These are phyloP conservation scores for Exsudoporus frostii DNA, from an alignment of 768 basidiomycete genomes.

Conservation along the genomic window DNA sequence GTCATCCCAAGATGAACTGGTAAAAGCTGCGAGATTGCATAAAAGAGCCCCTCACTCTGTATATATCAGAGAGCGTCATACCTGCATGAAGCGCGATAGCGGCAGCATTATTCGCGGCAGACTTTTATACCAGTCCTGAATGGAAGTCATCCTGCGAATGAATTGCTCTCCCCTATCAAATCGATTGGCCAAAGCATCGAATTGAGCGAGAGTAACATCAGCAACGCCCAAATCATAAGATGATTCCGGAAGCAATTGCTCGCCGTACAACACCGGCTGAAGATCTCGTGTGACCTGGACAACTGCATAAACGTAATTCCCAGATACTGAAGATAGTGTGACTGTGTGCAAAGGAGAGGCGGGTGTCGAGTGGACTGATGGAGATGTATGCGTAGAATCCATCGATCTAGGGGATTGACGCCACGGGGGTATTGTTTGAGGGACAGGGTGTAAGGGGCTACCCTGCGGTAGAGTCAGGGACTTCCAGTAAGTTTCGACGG, in stretches of 20 bases:
- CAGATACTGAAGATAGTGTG: constrained; percentile 86
- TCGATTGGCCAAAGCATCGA: constrained; percentile 58
- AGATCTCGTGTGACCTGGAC: constrained; percentile 92
- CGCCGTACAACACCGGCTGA: constrained; percentile 80
- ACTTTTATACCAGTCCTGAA: constrained; percentile 45
- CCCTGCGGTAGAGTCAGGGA: constrained; percentile 44
- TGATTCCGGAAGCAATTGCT: constrained; percentile 71
- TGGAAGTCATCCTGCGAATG: constrained; percentile 29
- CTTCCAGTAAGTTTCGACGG: constrained; percentile 99
- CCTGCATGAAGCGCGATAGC: constrained; percentile 73
- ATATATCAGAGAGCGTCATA: constrained; percentile 32
- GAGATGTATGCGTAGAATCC: constrained; percentile 66
- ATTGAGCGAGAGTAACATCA: constrained; percentile 83
- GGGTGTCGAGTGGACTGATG: constrained; percentile 55
- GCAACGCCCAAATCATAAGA: constrained; percentile 76
- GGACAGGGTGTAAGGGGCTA: constrained; percentile 31
- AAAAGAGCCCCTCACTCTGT: not conserved
- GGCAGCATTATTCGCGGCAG: constrained; percentile 62
- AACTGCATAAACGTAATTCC: constrained; percentile 81
- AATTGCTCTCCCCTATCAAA: constrained; percentile 41
- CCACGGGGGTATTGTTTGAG: constrained; percentile 36
- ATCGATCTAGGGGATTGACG: constrained; percentile 32
- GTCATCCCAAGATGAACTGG: constrained; percentile 68
- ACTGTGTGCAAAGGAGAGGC: constrained; percentile 52
- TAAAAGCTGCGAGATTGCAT: constrained; percentile 43